phyloP scores from a whole-genome alignment of 352 stramenopile genomes.

The Globisporangium viniferum region DNA sequence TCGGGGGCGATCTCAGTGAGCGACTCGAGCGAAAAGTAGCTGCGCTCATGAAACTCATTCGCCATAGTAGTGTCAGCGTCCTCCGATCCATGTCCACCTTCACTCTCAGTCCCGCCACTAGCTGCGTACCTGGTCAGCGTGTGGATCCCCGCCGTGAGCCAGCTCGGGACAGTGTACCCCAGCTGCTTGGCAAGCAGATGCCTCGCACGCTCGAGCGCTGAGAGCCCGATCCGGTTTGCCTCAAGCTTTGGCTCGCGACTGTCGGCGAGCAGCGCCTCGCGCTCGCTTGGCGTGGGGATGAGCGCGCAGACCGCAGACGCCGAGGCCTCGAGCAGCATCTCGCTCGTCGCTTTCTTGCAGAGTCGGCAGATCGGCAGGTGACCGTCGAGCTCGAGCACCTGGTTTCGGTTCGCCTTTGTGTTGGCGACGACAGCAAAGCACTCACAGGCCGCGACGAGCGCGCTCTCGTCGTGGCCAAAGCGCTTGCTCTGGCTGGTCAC shows the following conservation, averaged over 20 bases:
- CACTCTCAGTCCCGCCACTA: neutral
- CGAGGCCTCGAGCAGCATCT: slow-evolving; percentile 35
- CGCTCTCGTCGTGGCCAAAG: slow-evolving; percentile 29
- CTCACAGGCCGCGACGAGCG: slow-evolving; percentile 48
- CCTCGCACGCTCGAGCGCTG: slow-evolving; percentile 42
- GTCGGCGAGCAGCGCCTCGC: slow-evolving; percentile 35
- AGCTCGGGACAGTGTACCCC: neutral
- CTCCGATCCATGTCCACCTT: neutral
- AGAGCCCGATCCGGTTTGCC: slow-evolving; percentile 38
- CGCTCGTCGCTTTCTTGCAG: slow-evolving; percentile 34
- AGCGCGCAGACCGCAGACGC: slow-evolving; percentile 50
- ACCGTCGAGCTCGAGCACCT: slow-evolving; percentile 56
- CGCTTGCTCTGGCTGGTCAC: slow-evolving; percentile 35
- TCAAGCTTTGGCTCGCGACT: slow-evolving; percentile 62
- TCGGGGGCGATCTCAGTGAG: slow-evolving; percentile 47
- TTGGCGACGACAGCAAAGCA: slow-evolving; percentile 48
- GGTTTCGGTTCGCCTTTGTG: slow-evolving; percentile 38
- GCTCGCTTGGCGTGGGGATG: slow-evolving; percentile 39
- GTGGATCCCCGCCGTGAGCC: slow-evolving; percentile 30
- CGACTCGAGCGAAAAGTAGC: slow-evolving; percentile 62
- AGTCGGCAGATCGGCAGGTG: slow-evolving; percentile 51
- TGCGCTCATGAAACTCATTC: slow-evolving; percentile 52
- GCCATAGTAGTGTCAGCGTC: slow-evolving; percentile 21
- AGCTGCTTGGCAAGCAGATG: slow-evolving; percentile 30
- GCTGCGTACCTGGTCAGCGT: slow-evolving; percentile 30